Base-by-base conservation (phyloP, 495 filamentous ascomycete species). In the Hypoxylon intermedium region DNA sequence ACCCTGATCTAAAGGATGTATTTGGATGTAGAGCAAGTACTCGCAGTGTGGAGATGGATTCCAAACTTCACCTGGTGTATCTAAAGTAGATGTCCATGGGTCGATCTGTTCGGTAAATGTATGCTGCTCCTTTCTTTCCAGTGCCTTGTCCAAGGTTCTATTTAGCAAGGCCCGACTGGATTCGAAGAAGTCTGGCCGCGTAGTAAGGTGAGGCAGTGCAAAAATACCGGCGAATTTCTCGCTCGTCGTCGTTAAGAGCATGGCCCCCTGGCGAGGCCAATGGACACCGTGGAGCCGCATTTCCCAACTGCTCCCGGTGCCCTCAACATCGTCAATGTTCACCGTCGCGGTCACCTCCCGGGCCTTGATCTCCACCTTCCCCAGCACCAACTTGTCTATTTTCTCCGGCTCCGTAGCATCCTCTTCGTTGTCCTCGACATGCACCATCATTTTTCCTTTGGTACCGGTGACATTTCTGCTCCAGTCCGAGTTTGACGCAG, bases 191-290 rank as follows among this genome's bases (percentile, higher is more conserved):
- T 85, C 80, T 13, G 80, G 67, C 11, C 84, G 86, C 11, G 90
- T 79, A 5, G 87, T 77, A 23, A 98, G 83, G 74, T 98, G 91
- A 16, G 94, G 93, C 55, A 98, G 73, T 18, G 87, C 85, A 69
- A 96, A 95, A 24, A 97, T 84, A 31, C 94, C 94, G 16, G 87
- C 82, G 69, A 92, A 97, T 75, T 95, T 97, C 70, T 96, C 89
- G 67, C 90, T 95, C 9, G 92, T 91, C 0, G 94, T 97, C 6
- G 86, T 89, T 47, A 97, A 71, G 12, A 97, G 73, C 36, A 95
- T 86, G 4, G 82, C 80, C 2, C 94, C 94, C 41, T 85, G 81
- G 20, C 82, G 77, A 20, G 87, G 85, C 76, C 90, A 93, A 77
- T 97, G 93, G 3, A 94, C 82, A 15, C 94, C 94, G 65, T 89